Percentiles rank a stretch among this genome's conserved stretches.
phyloP scores from a whole-genome alignment of 2,329 filamentous ascomycete species.

The Plenodomus biglobosus region DNA sequence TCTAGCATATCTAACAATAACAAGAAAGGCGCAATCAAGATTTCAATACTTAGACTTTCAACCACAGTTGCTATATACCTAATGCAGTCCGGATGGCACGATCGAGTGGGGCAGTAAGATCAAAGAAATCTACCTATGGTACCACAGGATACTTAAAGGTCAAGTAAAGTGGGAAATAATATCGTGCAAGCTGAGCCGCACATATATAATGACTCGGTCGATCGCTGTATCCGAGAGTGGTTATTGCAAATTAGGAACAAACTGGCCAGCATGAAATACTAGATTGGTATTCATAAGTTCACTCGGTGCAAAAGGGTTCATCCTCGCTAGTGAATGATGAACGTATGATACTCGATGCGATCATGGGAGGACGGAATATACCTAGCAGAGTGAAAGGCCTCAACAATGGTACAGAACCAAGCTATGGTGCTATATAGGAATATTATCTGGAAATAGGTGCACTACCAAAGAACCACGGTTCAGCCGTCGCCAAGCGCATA shows the following conservation, averaged over 20 bases:
- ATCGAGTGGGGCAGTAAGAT: too few relatives aligned
- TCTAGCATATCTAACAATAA: not conserved
- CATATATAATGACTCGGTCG: too few relatives aligned
- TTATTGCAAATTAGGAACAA: too few relatives aligned
- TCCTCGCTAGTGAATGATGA: constrained; percentile 28
- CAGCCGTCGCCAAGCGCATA: constrained; percentile 16
- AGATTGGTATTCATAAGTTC: constrained; percentile 47
- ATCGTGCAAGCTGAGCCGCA: too few relatives aligned
- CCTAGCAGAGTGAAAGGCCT: constrained; percentile 17
- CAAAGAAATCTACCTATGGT: too few relatives aligned
- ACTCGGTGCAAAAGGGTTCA: constrained; percentile 37
- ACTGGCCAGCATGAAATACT: constrained; percentile 42
- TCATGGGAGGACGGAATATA: constrained; percentile 34
- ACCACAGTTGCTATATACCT: constrained; percentile 43
- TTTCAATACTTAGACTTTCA: constrained; percentile 40
- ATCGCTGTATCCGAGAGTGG: too few relatives aligned
- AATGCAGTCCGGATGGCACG: too few relatives aligned
- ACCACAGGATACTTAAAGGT: too few relatives aligned
- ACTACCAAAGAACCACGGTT: constrained; percentile 41
- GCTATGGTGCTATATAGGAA: constrained; percentile 50
- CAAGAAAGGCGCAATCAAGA: constrained; percentile 6
- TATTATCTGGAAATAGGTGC: constrained; percentile 46
- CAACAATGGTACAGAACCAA: constrained; percentile 17
- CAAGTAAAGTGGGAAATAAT: too few relatives aligned
- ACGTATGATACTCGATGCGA: constrained; percentile 29